A percentile compares a stretch with the other conserved stretches of the same genome.
Evolutionary conservation across 2,329 filamentous ascomycete genomes (phyloP).

Genomic region (Colletotrichum sp.): DNA sequence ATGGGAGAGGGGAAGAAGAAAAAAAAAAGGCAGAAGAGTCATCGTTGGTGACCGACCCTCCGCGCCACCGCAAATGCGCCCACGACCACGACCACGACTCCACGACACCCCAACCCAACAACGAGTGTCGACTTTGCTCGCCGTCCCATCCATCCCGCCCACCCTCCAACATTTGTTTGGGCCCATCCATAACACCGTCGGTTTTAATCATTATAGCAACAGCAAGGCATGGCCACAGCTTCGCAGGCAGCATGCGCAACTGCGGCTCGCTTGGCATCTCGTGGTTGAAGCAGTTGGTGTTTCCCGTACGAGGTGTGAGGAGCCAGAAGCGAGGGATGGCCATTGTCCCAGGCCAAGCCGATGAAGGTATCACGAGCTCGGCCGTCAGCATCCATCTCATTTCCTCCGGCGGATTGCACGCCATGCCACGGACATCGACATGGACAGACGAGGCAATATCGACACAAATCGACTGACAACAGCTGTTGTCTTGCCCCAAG

Average conservation of each 20-base stretch:
- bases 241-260: neutral
- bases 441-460: neutral
- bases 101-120: neutral
- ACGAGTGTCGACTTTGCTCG: neutral
- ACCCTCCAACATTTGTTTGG: neutral
- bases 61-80: neutral
- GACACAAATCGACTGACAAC: slow-evolving; percentile 14
- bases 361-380: slow-evolving; percentile 16
- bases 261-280: neutral
- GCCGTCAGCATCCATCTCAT: neutral
- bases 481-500: slow-evolving; percentile 10
- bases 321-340: neutral
- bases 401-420: neutral
- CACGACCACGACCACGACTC: neutral
- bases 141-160: neutral
- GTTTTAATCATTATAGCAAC: neutral
- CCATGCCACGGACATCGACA: neutral
- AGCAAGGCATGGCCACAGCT: neutral
- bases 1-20: neutral
- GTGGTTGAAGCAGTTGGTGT: neutral
- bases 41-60: neutral
- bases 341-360: neutral
- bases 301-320: neutral
- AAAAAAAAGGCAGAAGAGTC: neutral
- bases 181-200: neutral